Evolutionary conservation across 2,329 filamentous ascomycete species (phyloP), one percentile per base, ranked within the genome.

Genomic region (Dryadomyces quercivorus): DNA sequence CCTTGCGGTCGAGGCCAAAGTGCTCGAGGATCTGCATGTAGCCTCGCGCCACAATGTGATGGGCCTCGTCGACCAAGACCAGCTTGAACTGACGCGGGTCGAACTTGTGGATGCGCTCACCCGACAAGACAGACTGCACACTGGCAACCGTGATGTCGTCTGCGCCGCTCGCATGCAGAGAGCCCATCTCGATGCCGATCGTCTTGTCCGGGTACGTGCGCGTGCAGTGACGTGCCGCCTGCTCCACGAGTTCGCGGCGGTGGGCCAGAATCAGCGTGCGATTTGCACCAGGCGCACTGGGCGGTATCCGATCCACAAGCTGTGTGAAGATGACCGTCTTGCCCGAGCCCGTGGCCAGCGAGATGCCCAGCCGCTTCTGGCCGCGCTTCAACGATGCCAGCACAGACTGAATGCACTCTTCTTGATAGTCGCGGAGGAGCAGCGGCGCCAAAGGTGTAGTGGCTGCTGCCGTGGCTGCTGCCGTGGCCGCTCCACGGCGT

Each of bases 321-420:
- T 95, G 90, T 13, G 92, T 97, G 71, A 98, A 98, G 62, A 98
- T 91, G 65, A 98, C 88, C 8, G 90, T 96, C 68, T 96, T 96
- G 6, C 90, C 90, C 59, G 86, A 83, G 1, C 91, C 90, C 3
- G 91, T 96, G 2, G 90, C 91, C 40, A 96, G 68, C 0, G 91
- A 95, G 5, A 95, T 78, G 0, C 90, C 90, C 1, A 95, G 71
- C 7, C 91, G 79, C 63, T 87, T 90, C 60, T 91, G 81, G 0
- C 90, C 90, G 38, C 79, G 69, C 2, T 78, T 67, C 1, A 95
- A 66, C 54, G 89, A 81, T 1, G 75, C 69, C 1, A 95, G 70
- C 3, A 95, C 86, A 0, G 89, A 83, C 63, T 87, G 81, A 57
- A 96, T 94, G 64, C 88, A 94, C 75, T 95, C 89, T 72, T 93